Base-by-base conservation (phyloP, 108 stramenopile genomes). In the Halocafeteria seosinensis region DNA sequence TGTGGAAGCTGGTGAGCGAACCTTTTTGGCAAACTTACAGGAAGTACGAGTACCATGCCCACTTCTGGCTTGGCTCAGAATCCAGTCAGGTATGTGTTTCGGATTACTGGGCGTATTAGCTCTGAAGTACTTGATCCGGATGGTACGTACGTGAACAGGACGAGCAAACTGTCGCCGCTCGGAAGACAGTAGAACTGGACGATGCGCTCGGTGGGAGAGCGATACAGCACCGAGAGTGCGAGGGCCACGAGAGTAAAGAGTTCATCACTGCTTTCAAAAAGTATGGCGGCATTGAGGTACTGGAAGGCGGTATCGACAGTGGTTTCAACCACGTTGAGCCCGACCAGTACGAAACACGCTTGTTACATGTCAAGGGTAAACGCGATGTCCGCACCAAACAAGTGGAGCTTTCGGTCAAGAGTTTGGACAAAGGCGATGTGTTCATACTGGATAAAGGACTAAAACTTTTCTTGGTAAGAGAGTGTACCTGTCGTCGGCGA, bases 161-260 rank as follows among this genome's bases (percentile, higher is more conserved):
- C 67, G 90, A 92, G 64, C 83, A 83, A 57, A 90, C 89, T 24
- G 79, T 85, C 34, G 89, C 88, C 0, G 92, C 86, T 3, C 85
- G 81, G 78, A 90, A 90, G 72, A 84, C 88, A 63, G 87, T 89
- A 32, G 92, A 91, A 78, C 80, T 85, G 47, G 92, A 94, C 69
- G 88, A 90, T 35, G 58, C 71, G 6, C 59, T 91, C 32, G 90
- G 88, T 3, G 85, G 84, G 6, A 74, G 65, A 13, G 76, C 89
- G 13, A 77, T 91, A 26, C 90, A 94, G 72, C 87, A 87, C 73
- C 81, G 91, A 23, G 87, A 94, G 68, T 69, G 83, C 0, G 77
- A 88, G 72, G 88, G 89, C 21, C 50, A 69, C 35, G 92, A 91
- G 80, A 80, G 84, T 11, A 50, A 55, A 31, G 63, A 69, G 24